A percentile compares a stretch with the other conserved stretches of the same genome.
Evolutionary conservation across 768 basidiomycete species (phyloP).

Genomic region (Mrakia blollopis): DNA sequence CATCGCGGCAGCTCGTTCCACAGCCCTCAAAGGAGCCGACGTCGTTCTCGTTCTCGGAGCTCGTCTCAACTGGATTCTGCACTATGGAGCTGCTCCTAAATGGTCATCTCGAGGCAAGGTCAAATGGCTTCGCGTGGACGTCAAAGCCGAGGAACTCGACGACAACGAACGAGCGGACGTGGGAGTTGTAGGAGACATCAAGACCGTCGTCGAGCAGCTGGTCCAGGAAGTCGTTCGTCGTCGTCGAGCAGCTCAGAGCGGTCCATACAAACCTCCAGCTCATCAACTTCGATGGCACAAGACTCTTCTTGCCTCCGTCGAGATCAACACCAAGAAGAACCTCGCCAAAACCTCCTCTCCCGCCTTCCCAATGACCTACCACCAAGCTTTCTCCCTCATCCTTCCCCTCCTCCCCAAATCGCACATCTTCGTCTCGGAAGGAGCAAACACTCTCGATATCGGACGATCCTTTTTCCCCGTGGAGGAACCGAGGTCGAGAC

Average conservation of each 20-base stretch:
- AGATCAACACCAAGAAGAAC: conserved; percentile 31
- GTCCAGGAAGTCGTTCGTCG: conserved; percentile 16
- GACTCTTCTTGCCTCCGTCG: conserved; percentile 26
- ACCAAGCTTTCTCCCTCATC: conserved; percentile 35
- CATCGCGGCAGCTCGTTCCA: conserved; percentile 35
- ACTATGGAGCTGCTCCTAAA: conserved; percentile 34
- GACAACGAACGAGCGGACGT: conserved; percentile 34
- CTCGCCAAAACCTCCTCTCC: conserved; percentile 28
- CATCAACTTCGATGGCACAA: conserved; percentile 31
- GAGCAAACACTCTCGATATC: conserved; percentile 37
- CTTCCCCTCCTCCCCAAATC: conserved; percentile 28
- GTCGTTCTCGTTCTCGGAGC: conserved; percentile 37
- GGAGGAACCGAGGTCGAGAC: conserved; percentile 30
- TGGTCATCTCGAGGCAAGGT: conserved; percentile 31
- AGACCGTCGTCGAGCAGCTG: conserved; percentile 33
- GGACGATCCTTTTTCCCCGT: conserved; percentile 36
- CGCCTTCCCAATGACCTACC: conserved; percentile 32
- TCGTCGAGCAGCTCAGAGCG: background rate
- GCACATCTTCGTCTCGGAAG: conserved; percentile 36
- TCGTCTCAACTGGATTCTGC: conserved; percentile 37
- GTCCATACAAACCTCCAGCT: background rate
- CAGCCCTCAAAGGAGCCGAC: conserved; percentile 34
- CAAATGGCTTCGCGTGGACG: conserved; percentile 35
- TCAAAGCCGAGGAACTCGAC: conserved; percentile 33
- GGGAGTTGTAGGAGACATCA: conserved; percentile 32